Percentiles rank a stretch among this genome's conserved stretches.
phyloP scores from a whole-genome alignment of 768 basidiomycete species.

The Nevesoporus exiguus region DNA sequence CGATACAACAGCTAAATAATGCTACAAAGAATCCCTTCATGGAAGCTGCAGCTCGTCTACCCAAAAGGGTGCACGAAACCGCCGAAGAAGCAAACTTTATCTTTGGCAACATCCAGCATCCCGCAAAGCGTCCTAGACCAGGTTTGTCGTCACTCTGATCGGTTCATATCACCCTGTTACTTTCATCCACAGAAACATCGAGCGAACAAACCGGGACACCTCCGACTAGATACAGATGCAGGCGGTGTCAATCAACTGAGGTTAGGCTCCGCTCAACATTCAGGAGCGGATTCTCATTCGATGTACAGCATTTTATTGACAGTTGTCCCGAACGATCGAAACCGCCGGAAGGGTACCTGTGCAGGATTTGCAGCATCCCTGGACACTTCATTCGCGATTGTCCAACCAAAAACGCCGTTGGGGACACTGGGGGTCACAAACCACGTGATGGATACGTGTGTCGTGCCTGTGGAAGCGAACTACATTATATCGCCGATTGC shows the following conservation, averaged over 20 bases:
- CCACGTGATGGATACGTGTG: conserved; percentile 87
- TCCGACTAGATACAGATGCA: conserved; percentile 73
- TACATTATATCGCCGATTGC: conserved; percentile 88
- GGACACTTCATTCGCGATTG: conserved; percentile 90
- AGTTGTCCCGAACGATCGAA: conserved; percentile 71
- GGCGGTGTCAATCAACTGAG: conserved; percentile 71
- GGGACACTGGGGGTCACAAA: conserved; percentile 80
- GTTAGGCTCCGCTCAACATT: conserved; percentile 36
- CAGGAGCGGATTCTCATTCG: conserved; percentile 1
- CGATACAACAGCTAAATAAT: conserved; percentile 52
- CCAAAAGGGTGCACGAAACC: conserved; percentile 54
- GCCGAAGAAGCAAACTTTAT: conserved; percentile 59
- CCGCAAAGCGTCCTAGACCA: conserved; percentile 53
- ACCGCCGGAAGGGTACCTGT: conserved; percentile 83
- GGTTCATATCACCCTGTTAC: not conserved
- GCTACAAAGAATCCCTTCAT: conserved; percentile 70
- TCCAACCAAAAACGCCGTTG: conserved; percentile 71
- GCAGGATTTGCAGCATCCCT: conserved; percentile 81
- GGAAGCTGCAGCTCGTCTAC: conserved; percentile 33
- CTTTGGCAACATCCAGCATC: conserved; percentile 59
- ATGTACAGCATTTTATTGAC: conserved; percentile 65
- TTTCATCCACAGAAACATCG: conserved; percentile 9
- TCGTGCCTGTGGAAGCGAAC: conserved; percentile 83
- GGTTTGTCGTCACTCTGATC: conserved; percentile 37
- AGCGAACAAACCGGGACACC: conserved; percentile 52